Evolutionary conservation across 352 stramenopile species (phyloP).

Genomic region (Pythium biforme): DNA sequence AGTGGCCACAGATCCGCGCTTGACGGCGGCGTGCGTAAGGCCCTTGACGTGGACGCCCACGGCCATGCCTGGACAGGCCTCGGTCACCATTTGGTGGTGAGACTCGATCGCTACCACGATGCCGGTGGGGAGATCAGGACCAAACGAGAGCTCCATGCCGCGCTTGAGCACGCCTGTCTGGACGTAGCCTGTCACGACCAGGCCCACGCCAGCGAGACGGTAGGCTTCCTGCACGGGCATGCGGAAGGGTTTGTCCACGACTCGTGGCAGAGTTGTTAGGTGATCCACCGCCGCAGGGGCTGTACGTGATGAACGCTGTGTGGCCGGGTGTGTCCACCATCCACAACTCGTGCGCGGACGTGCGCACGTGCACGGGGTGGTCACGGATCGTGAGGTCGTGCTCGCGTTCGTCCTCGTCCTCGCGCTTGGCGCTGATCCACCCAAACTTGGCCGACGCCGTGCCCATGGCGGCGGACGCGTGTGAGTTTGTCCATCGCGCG

Average conservation of each 20-base stretch:
- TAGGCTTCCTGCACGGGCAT: slow-evolving; percentile 97
- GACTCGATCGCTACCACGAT: slow-evolving; percentile 97
- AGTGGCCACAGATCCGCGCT: slow-evolving; percentile 93
- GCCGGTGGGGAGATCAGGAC: slow-evolving; percentile 87
- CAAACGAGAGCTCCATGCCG: slow-evolving; percentile 92
- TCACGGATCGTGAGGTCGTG: slow-evolving; percentile 82
- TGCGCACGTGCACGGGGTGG: background rate
- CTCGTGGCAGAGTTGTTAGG: slow-evolving; percentile 88
- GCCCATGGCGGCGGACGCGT: no score
- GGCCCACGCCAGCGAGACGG: slow-evolving; percentile 97
- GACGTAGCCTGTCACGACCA: slow-evolving; percentile 94
- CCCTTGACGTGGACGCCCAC: slow-evolving; percentile 99
- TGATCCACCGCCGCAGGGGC: slow-evolving; percentile 96
- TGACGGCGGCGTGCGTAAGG: slow-evolving; percentile 93
- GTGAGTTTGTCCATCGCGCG: background rate
- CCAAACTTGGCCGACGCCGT: slow-evolving; percentile 98
- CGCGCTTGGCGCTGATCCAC: slow-evolving; percentile 98
- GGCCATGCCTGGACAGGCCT: slow-evolving; percentile 94
- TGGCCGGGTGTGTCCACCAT: slow-evolving; percentile 92
- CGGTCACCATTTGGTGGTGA: slow-evolving; percentile 91
- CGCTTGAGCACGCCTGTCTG: slow-evolving; percentile 96
- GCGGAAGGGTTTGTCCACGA: slow-evolving; percentile 94
- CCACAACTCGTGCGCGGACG: background rate
- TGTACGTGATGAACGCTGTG: slow-evolving; percentile 98
- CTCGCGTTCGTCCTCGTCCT: slow-evolving; percentile 95